A percentile compares a stretch with the other conserved stretches of the same genome.
Evolutionary conservation across 2,329 filamentous ascomycete genomes (phyloP).

Genomic region (Tolypocladium amazonense): DNA sequence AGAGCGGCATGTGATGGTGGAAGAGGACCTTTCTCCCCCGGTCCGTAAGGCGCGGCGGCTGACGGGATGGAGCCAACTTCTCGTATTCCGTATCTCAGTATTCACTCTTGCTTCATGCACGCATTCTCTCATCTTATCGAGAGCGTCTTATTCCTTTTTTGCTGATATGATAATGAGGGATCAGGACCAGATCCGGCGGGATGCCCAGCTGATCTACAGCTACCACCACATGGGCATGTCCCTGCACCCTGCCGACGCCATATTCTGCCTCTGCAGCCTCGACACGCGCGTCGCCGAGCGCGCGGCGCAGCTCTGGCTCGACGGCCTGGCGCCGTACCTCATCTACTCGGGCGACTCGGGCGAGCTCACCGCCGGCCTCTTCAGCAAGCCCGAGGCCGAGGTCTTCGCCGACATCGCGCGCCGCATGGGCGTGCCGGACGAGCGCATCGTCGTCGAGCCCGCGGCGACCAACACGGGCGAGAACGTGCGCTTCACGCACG

Average conservation of each 20-base stretch:
- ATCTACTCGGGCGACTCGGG: slow-evolving; percentile 34
- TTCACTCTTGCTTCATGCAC: not conserved
- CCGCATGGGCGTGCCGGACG: slow-evolving; percentile 26
- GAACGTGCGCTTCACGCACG: slow-evolving; percentile 33
- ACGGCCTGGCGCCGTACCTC: slow-evolving; percentile 24
- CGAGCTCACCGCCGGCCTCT: slow-evolving; percentile 26
- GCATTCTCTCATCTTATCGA: no score
- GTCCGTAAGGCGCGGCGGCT: not conserved
- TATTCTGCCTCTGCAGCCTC: slow-evolving; percentile 37
- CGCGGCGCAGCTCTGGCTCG: slow-evolving; percentile 30
- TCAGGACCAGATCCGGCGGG: slow-evolving; percentile 7
- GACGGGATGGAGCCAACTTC: not conserved
- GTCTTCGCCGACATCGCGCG: slow-evolving; percentile 30
- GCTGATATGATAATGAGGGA: no score
- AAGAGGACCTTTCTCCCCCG: no score
- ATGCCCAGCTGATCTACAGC: slow-evolving; percentile 29
- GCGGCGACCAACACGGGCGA: slow-evolving; percentile 34
- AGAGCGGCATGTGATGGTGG: no score
- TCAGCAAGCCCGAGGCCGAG: slow-evolving; percentile 29
- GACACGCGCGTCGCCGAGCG: slow-evolving; percentile 31
- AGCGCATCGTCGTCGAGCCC: slow-evolving; percentile 27
- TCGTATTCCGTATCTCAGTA: not conserved
- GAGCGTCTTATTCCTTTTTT: no score
- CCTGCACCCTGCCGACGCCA: slow-evolving; percentile 24
- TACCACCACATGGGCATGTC: slow-evolving; percentile 31